These are phyloP conservation scores for Rhododendron kiyosumense DNA, from an alignment of 148 eudicot genomes.

Conservation along the genomic window DNA sequence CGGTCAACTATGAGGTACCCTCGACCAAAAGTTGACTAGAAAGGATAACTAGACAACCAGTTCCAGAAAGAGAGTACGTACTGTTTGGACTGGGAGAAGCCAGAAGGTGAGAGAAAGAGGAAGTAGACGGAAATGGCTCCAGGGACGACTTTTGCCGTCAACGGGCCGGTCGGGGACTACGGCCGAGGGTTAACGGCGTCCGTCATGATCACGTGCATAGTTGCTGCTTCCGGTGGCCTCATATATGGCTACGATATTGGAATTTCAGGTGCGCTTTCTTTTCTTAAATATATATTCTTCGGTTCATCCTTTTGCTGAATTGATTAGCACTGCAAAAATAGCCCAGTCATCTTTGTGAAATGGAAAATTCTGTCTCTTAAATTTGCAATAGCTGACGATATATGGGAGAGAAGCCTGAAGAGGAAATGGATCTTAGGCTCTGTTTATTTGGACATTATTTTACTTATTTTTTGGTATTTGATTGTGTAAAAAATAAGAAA, in stretches of 20 bases:
- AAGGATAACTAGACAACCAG: too few relatives aligned
- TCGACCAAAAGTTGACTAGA: too few relatives aligned
- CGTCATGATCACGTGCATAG: conserved; percentile 40
- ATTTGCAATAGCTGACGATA: not conserved
- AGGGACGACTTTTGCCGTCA: conserved; percentile 13
- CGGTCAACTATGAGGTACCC: too few relatives aligned
- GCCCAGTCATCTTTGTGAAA: not conserved
- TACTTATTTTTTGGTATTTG: too few relatives aligned
- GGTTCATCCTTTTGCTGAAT: not conserved
- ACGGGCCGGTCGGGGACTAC: not conserved
- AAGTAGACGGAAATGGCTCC: conserved; percentile 11
- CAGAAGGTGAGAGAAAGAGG: not conserved
- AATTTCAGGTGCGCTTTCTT: conserved; percentile 1
- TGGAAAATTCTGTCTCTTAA: not conserved
- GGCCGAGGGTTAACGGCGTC: conserved; percentile 30
- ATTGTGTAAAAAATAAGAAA: too few relatives aligned
- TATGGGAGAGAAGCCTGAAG: too few relatives aligned
- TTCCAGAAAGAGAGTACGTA: not conserved
- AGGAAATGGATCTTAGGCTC: too few relatives aligned
- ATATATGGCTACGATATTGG: conserved; percentile 36
- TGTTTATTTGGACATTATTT: too few relatives aligned
- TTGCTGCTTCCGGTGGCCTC: conserved; percentile 52
- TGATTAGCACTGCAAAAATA: too few relatives aligned
- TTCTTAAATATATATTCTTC: not conserved
- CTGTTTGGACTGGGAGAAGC: not conserved